Evolutionary conservation across 352 stramenopile genomes (phyloP), one percentile per base, ranked within the genome.

Genomic region (Pythium utonaiense): DNA sequence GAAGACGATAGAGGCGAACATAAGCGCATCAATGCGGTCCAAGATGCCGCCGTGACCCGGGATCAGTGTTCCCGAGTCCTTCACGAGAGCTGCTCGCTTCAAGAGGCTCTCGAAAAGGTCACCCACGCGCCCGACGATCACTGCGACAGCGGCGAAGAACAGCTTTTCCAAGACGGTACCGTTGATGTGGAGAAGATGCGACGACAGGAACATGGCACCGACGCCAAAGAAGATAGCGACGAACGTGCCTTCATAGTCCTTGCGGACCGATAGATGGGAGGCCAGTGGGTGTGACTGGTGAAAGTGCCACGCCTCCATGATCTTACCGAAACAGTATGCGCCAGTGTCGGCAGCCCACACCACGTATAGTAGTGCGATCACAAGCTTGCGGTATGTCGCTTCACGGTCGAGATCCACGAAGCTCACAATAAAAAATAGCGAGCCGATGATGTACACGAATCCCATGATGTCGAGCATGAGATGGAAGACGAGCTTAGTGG

Each of bases 51-150:
- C 96, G 69, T 98, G 95, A 55, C 97, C 96, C 7, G 96, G 96
- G 60, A 98, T 96, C 5, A 99, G 66, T 53, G 86, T 85, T 16
- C 95, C 95, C 44, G 96, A 98, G 69, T 98, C 94, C 66, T 98
- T 98, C 48, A 99, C 75, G 0, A 87, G 80, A 16, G 93, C 93
- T 71, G 97, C 92, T 42, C 95, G 81, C 74, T 99, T 99, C 16
- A 98, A 67, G 76, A 99, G 94, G 14, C 84, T 97, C 55, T 96
- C 93, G 21, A 97, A 98, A n/a, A 99, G 73, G 62, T 98, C 95
- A 31, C 96, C 96, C n/a, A 98, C 74, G n/a, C 98, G 83, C 8
- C 93, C 95, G 27, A 98, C 71, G 28, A 98, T 80, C n/a, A 98
- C 80, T 13, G 89, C 96, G 3, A 98, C 53, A 3, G 98, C 63